Base-by-base conservation (phyloP, 1,284 basidiomycete species). In the Anthracocystis setariae region DNA sequence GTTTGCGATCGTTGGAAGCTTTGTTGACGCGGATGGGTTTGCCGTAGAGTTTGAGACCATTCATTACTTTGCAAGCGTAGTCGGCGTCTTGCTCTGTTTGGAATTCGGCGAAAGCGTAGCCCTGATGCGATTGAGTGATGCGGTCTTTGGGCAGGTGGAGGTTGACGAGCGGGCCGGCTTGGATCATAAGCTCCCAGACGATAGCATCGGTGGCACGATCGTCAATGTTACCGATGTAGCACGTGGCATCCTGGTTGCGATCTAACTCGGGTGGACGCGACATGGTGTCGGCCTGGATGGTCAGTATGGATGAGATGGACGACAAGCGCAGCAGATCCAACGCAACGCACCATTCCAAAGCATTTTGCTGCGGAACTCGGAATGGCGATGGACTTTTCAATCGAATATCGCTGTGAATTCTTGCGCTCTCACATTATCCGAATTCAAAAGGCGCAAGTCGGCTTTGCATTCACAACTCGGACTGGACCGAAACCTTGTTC, bases 41-140 rank as follows among this genome's bases (percentile, higher is more conserved):
- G 40, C 96, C 95, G 88, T 92, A 98, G 49, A 98, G 86, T 85
- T 98, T 98, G 84, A 98, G 97, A 86, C 98, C 95, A 84, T 98
- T 98, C 94, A 98, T 95, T 79, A 98, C 97, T 86, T 96, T 96
- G 87, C 93, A 96, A 65, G 94, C 95, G 84, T 98, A 98, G 85
- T 98, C 94, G 74, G 95, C 94, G 85, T 98, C 96, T 82, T 94
- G 92, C 85, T 98, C 94, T 38, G 93, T 94, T 83, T 94, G 86
- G 84, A 98, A 98, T 86, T 98, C 95, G 87, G 95, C 97, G 85
- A 98, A 98, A 46, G 94, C 95, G 84, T 97, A 98, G 49, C 95
- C 94, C 85, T 98, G 96, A 83, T 98, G 95, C 3, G 92, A 87
- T 90, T 94, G 94, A 12, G 94, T 96, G 69, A 98, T 93, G 74